phyloP scores from a whole-genome alignment of 2,329 filamentous ascomycete species.

The Aschersonia sp. region DNA sequence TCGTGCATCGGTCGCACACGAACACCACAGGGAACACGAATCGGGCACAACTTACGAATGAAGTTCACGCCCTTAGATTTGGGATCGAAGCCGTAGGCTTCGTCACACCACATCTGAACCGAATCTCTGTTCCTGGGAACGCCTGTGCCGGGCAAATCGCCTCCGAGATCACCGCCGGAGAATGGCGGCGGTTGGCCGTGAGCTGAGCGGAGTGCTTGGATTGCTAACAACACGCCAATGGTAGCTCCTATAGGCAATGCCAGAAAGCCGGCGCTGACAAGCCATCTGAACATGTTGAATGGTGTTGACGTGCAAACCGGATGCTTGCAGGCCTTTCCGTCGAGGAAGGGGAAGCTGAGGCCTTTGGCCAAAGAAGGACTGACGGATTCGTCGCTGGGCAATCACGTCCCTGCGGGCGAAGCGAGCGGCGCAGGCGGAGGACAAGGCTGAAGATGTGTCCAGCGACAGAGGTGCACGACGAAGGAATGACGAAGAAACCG shows the following conservation, averaged over 20 bases:
- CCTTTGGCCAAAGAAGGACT: neutral
- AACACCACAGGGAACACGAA: neutral
- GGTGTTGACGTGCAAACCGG: neutral
- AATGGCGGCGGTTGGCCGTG: slow-evolving; percentile 30
- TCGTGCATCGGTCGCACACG: neutral
- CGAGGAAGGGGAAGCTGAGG: neutral
- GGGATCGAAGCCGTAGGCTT: slow-evolving; percentile 29
- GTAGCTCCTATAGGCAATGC: slow-evolving; percentile 34
- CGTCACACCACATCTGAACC: slow-evolving; percentile 23
- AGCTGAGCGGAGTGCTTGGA: slow-evolving; percentile 28
- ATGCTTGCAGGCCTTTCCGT: neutral
- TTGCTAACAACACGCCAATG: slow-evolving; percentile 31
- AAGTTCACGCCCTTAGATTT: slow-evolving; percentile 27
- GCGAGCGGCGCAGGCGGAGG: slow-evolving; percentile 2
- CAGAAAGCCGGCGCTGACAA: slow-evolving; percentile 35
- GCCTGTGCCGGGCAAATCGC: slow-evolving; percentile 2
- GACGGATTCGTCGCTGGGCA: neutral
- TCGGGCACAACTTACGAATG: slow-evolving; percentile 24
- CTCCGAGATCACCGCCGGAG: slow-evolving; percentile 9
- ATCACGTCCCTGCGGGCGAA: slow-evolving; percentile 1
- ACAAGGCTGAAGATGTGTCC: neutral
- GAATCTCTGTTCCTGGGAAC: slow-evolving; percentile 17
- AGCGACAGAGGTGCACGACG: neutral
- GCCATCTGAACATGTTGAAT: slow-evolving; percentile 22
- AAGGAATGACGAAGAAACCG: neutral